Evolutionary conservation across 148 eudicot species (phyloP).

Genomic region (Bassia scoparia): DNA sequence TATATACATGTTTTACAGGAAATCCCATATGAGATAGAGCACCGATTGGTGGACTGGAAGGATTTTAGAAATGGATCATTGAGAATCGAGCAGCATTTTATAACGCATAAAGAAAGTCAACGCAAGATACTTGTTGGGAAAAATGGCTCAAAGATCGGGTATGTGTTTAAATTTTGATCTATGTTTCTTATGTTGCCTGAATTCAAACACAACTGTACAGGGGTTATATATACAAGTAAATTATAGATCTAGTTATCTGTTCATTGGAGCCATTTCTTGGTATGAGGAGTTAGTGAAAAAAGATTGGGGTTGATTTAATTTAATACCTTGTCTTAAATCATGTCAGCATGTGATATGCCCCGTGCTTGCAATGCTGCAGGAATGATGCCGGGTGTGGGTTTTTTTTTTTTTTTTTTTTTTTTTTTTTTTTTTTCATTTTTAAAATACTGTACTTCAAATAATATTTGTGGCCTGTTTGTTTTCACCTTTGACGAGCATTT

Average conservation of each 20-base stretch:
- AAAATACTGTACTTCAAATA: neutral
- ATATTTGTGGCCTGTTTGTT: neutral
- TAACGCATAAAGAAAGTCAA: slow-evolving; percentile 79
- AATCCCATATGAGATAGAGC: slow-evolving; percentile 80
- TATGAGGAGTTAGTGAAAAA: neutral
- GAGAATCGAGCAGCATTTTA: slow-evolving; percentile 86
- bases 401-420: no score
- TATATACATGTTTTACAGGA: slow-evolving; percentile 50
- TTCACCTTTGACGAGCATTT: neutral
- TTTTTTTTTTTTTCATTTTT: no score
- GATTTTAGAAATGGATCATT: slow-evolving; percentile 83
- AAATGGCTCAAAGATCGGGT: slow-evolving; percentile 95
- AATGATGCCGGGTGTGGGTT: neutral
- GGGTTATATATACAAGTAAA: no score
- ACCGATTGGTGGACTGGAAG: slow-evolving; percentile 85
- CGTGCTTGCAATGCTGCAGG: neutral
- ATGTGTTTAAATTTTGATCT: slow-evolving; percentile 19
- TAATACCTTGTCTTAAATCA: neutral
- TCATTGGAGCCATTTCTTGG: neutral
- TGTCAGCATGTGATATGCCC: neutral
- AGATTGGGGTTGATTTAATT: neutral
- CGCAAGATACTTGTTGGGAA: slow-evolving; percentile 92
- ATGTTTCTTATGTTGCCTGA: neutral
- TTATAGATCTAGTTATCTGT: no score
- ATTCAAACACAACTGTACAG: no score